A percentile compares a stretch with the other conserved stretches of the same genome.
phyloP scores from a whole-genome alignment of 768 basidiomycete genomes.

The Ephemerocybe angulata region DNA sequence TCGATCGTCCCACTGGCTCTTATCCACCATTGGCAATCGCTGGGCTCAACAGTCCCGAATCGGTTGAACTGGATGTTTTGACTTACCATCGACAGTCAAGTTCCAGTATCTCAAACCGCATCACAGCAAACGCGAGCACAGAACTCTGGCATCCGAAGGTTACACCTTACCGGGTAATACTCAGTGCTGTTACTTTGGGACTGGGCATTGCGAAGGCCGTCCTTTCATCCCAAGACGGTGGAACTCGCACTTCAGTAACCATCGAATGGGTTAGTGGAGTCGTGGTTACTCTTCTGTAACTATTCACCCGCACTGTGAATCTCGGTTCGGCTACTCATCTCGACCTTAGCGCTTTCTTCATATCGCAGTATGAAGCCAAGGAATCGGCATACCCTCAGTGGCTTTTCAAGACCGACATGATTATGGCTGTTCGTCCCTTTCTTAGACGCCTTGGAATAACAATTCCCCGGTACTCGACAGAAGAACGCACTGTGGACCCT shows the following conservation, averaged over 20 bases:
- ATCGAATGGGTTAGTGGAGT: not conserved
- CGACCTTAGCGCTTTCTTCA: not conserved
- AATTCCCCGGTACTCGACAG: not conserved
- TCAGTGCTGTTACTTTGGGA: not conserved
- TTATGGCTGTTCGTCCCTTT: not conserved
- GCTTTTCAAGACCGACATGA: slow-evolving; percentile 3
- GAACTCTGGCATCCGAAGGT: slow-evolving; percentile 1
- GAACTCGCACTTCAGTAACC: not conserved
- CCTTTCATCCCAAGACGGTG: not conserved
- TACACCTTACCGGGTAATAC: not conserved
- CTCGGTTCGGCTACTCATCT: no score
- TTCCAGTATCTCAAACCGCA: no score
- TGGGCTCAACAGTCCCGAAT: no score
- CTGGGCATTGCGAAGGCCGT: slow-evolving; percentile 1
- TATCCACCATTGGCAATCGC: no score
- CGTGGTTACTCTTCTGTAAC: not conserved
- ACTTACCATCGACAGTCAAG: no score
- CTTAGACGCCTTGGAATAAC: not conserved
- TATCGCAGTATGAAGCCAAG: not conserved
- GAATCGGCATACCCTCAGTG: not conserved
- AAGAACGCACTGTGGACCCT: not conserved
- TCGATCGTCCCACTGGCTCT: no score
- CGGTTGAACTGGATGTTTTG: no score
- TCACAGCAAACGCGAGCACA: no score
- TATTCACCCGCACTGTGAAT: not conserved